These are phyloP conservation scores for Nidularia pulvinata DNA, from an alignment of 768 basidiomycete genomes.

Conservation along the genomic window DNA sequence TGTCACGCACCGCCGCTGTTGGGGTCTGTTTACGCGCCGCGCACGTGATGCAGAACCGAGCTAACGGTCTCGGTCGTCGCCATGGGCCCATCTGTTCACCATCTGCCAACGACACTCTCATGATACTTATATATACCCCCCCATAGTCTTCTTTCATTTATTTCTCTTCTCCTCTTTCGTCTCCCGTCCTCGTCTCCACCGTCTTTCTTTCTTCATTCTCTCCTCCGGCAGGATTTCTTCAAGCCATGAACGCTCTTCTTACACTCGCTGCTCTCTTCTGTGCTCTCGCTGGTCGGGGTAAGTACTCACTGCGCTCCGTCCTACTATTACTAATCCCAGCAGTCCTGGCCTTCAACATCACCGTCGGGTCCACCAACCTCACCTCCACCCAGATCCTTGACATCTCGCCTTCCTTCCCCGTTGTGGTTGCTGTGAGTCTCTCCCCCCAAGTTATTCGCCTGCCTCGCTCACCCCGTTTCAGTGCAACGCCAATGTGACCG, in stretches of 20 bases:
- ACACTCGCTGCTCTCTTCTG: conserved; percentile 31
- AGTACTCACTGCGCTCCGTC: background rate
- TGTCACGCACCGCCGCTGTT: too few relatives aligned
- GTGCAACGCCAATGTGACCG: background rate
- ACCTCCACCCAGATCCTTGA: conserved; percentile 42
- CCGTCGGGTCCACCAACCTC: conserved; percentile 35
- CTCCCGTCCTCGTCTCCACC: conserved; percentile 1
- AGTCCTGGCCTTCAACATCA: conserved; percentile 50
- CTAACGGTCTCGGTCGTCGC: too few relatives aligned
- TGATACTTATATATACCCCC: too few relatives aligned
- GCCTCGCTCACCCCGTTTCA: conserved; percentile 17
- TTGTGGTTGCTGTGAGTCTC: conserved; percentile 22
- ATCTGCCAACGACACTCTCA: too few relatives aligned
- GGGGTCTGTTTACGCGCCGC: too few relatives aligned
- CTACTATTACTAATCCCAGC: background rate
- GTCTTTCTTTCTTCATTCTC: conserved; percentile 8
- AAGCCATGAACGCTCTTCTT: conserved; percentile 23
- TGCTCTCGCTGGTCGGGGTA: conserved; percentile 62
- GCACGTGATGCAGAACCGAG: too few relatives aligned
- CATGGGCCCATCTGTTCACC: too few relatives aligned
- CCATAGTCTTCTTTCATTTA: too few relatives aligned
- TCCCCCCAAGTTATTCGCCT: conserved; percentile 8
- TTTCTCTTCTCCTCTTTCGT: too few relatives aligned
- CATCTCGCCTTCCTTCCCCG: conserved; percentile 24
- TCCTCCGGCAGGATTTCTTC: conserved; percentile 22